phyloP scores from a whole-genome alignment of 1,139 yeast genomes.

The Saccharomyces hybrid region DNA sequence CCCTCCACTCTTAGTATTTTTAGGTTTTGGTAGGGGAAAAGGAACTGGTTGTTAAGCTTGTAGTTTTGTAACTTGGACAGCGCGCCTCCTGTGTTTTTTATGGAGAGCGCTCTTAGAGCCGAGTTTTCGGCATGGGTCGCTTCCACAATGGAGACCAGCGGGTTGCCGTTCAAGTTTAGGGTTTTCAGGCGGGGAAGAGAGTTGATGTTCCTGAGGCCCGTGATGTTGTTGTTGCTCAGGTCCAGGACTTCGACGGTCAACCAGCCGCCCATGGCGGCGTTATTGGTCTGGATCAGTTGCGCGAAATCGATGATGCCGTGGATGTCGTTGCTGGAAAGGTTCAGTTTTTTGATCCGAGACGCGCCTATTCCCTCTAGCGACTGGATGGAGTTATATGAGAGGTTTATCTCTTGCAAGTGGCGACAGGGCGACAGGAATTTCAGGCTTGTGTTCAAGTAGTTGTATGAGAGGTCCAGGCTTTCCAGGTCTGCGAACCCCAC shows the following conservation, averaged over 20 bases:
- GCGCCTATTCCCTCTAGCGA: conserved; percentile 16
- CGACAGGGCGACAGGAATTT: conserved; percentile 13
- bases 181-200: conserved; percentile 13
- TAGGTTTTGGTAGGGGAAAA: conserved; percentile 3
- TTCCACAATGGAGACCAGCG: conserved; percentile 10
- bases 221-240: conserved; percentile 20
- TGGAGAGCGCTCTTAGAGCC: neutral
- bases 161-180: conserved; percentile 22
- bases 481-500: conserved; percentile 22
- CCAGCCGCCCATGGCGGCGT: conserved; percentile 17
- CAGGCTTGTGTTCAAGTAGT: conserved; percentile 16
- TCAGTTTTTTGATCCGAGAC: conserved; percentile 13
- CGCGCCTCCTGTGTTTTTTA: neutral
- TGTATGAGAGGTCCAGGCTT: conserved; percentile 18
- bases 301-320: conserved; percentile 21
- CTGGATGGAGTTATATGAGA: conserved; percentile 21
- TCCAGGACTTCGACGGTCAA: conserved; percentile 19
- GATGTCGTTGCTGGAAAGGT: conserved; percentile 20
- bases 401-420: conserved; percentile 18
- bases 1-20: conserved; percentile 6
- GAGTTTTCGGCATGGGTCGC: neutral
- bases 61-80: neutral
- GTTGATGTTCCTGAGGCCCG: conserved; percentile 15
- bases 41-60: neutral
- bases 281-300: neutral